Conservation (phyloP, 768 basidiomycete genomes). For the Mycena polygramma region DNA sequence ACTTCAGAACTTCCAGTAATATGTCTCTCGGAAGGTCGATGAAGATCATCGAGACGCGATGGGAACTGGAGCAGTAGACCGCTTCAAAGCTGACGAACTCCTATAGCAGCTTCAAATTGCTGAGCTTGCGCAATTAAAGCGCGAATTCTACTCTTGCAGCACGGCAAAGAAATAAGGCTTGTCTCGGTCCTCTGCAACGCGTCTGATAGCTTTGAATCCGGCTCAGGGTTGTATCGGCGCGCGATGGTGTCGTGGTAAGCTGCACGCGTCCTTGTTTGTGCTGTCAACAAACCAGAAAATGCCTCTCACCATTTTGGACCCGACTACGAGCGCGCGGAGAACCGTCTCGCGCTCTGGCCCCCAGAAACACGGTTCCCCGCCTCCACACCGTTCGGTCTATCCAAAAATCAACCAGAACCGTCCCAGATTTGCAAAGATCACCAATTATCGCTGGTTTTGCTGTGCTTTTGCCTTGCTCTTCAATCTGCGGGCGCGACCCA, state of each 20-base stretch:
- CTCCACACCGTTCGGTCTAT: constrained; percentile 44
- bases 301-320: constrained; percentile 28
- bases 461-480: not conserved
- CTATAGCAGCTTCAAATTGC: too few relatives aligned
- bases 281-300: constrained; percentile 32
- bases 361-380: constrained; percentile 7
- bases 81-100: too few relatives aligned
- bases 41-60: too few relatives aligned
- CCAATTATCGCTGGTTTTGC: constrained; percentile 27
- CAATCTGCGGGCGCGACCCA: not conserved
- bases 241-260: not conserved
- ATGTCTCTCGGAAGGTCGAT: not conserved
- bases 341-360: constrained; percentile 11
- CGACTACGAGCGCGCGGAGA: constrained; percentile 24
- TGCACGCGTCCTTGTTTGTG: constrained; percentile 20
- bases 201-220: too few relatives aligned
- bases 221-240: too few relatives aligned
- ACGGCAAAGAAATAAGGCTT: too few relatives aligned
- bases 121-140: too few relatives aligned
- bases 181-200: too few relatives aligned
- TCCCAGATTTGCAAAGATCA: constrained; percentile 78
- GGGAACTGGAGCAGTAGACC: too few relatives aligned
- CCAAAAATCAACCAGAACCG: constrained; percentile 75
- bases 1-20: not conserved
- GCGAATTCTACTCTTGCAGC: too few relatives aligned